Base-by-base conservation (phyloP, 306 rosid species). In the Luffa aegyptiaca region DNA sequence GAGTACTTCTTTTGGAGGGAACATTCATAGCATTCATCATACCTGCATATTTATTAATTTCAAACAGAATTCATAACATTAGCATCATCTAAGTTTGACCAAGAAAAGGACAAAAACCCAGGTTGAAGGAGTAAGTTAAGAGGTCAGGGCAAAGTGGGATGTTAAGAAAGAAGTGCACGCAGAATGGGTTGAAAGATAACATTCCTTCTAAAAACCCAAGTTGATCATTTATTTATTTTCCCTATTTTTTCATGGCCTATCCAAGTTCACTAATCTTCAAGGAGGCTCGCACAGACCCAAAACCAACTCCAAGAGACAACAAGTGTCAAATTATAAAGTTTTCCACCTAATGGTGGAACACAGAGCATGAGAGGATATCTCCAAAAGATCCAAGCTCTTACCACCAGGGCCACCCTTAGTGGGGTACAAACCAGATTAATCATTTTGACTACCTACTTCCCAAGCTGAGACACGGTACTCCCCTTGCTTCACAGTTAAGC, bases 11-110 rank as follows among this genome's bases (percentile, higher is more conserved):
- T 91, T 95, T 95, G 80, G 97, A 95, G 85, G 97, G 97, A 84
- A 95, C 97, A 84, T 91, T 93, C 97, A 92, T 95, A 79, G 97
- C 76, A 86, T 95, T 95, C 98, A 95, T 95, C 98, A 92, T 95
- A 95, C 98, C 97, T 95, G 87, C 85, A 87, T 85, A 78, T 82
- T 72, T 73, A 81, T 82, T 70, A 70, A 79, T 78, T 65, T 74
- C 62, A 81, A 84, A 74, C 8, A 51, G 45, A 79, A 18, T 49
- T 35, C 49, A 78, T 51, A 37, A 56, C 39, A 56, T 17, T 8
- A 11, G 17, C 48, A 75, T 2, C 14, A 36, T 49, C 41, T 3
- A 26, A 26, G 59, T 45, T 72, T 6, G 20, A 46, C 42, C 13
- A 73, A 5, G 57, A 46, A 72, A 68, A 48, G 9, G 44, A 49